Evolutionary conservation across 192 early-diverging fungal species (phyloP), one percentile per base, ranked within the genome.

Genomic region (Linnemannia schmuckeri): DNA sequence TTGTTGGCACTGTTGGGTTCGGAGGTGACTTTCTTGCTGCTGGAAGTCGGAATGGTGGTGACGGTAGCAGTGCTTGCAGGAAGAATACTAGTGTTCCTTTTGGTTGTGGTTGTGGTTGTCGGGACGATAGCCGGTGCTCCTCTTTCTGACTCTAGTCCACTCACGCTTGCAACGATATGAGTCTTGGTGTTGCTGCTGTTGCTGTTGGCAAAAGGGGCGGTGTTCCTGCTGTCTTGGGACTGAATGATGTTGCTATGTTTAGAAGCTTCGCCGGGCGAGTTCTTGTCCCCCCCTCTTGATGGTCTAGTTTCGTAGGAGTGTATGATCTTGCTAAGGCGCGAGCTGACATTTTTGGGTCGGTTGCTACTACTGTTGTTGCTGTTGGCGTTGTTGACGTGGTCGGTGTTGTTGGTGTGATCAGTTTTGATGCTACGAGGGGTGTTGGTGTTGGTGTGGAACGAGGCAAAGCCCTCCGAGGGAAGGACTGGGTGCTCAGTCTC

Each of bases 191-290:
- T 57, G 47, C n/a, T 22, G 70, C 35, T 40, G 68, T 46, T 46
- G 27, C 5, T 46, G 46, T 17, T 74, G 37, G 30, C 6, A 30
- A 33, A 49, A 74, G 15, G 72, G 30, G 46, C 72, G 18, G 8
- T 18, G 72, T 44, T 35, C n/a, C 27, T 74, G 18, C 40, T 78
- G 27, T 38, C 66, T 68, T 80, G 78, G 35, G 78, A 57, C 27
- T 80, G 78, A 57, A 73, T 80, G n/a, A 49, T 70, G 44, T 82
- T 82, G 40, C 30, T 70, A 66, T 82, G 74, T n/a, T 41, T 71
- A 17, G 38, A 27, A 70, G 52, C 40, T 13, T 74, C 74, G 37
- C 49, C 66, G 10, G 44, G 37, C 61, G 57, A 47, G 35, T 82
- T 76, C 38, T 27, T 70, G 20, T 76, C 80, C 37, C 22, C 22